A percentile compares a stretch with the other conserved stretches of the same genome.
Evolutionary conservation across 495 filamentous ascomycete species (phyloP).

Genomic region (Aspergillus biplanus): DNA sequence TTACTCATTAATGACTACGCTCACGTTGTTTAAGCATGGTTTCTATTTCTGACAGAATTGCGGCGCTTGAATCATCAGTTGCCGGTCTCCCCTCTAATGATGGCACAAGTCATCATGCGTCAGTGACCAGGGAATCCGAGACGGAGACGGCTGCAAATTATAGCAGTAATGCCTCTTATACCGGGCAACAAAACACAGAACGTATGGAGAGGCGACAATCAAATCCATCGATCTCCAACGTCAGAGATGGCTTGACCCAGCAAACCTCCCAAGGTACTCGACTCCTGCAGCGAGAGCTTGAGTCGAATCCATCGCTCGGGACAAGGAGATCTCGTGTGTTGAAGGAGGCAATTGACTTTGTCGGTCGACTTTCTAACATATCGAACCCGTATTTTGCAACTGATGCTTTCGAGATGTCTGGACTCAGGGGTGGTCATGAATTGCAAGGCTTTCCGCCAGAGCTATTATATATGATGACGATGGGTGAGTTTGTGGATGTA

Average conservation of each 20-base stretch:
- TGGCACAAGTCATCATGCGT: neutral
- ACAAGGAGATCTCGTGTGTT: neutral
- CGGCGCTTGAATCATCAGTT: neutral
- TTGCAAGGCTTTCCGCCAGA: neutral
- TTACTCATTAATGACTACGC: too few species aligned
- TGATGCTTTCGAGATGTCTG: neutral
- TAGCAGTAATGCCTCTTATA: neutral
- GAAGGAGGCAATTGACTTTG: neutral
- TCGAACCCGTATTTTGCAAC: neutral
- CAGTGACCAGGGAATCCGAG: neutral
- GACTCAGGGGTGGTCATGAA: neutral
- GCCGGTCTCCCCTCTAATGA: neutral
- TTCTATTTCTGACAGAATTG: neutral
- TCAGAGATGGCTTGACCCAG: neutral
- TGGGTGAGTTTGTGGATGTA: neutral
- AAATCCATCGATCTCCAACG: neutral
- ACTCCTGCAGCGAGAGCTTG: neutral
- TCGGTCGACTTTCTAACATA: neutral
- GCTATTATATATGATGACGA: constrained; percentile 7
- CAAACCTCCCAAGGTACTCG: neutral
- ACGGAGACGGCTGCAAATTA: neutral
- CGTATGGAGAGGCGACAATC: neutral
- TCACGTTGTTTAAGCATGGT: neutral
- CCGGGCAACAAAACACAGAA: neutral
- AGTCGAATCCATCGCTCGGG: neutral